These are phyloP conservation scores for Pugionium cornutum DNA, from an alignment of 345 rosid species.

Conservation along the genomic window DNA sequence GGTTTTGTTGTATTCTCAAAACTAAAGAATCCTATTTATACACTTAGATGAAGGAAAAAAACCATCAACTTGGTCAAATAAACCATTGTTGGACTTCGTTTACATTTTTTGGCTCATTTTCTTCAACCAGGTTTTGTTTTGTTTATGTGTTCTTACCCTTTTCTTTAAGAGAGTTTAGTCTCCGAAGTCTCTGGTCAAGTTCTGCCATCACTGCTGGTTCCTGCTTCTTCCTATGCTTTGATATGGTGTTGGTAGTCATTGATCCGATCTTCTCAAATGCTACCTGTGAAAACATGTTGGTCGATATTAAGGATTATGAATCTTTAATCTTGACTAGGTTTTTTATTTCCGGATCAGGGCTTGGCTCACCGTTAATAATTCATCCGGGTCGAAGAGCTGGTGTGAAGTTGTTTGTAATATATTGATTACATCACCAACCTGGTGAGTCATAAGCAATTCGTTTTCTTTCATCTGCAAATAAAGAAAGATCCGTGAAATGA, in stretches of 20 bases:
- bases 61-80: slow-evolving; percentile 32
- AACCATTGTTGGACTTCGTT: slow-evolving; percentile 12
- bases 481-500: slow-evolving; percentile 9
- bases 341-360: not conserved
- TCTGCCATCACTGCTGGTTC: slow-evolving; percentile 98
- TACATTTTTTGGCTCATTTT: slow-evolving; percentile 27
- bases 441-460: slow-evolving; percentile 80
- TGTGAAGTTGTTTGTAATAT: slow-evolving; percentile 84
- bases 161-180: slow-evolving; percentile 69
- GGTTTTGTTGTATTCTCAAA: slow-evolving; percentile 30
- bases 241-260: slow-evolving; percentile 88
- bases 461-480: slow-evolving; percentile 83
- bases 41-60: slow-evolving; percentile 21
- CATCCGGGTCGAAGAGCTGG: slow-evolving; percentile 98
- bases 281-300: slow-evolving; percentile 51
- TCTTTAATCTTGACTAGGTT: slow-evolving; percentile 2
- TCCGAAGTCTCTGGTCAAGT: slow-evolving; percentile 84
- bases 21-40: slow-evolving; percentile 31
- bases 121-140: not conserved
- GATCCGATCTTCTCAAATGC: slow-evolving; percentile 91
- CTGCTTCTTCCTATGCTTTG: slow-evolving; percentile 95
- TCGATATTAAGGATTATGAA: not conserved
- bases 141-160: slow-evolving; percentile 41
- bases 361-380: slow-evolving; percentile 69
- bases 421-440: slow-evolving; percentile 89